A percentile compares a stretch with the other conserved stretches of the same genome.
These are phyloP conservation scores for Metarhizium guizhouense DNA, from an alignment of 2,329 filamentous ascomycete species.

Conservation along the genomic window DNA sequence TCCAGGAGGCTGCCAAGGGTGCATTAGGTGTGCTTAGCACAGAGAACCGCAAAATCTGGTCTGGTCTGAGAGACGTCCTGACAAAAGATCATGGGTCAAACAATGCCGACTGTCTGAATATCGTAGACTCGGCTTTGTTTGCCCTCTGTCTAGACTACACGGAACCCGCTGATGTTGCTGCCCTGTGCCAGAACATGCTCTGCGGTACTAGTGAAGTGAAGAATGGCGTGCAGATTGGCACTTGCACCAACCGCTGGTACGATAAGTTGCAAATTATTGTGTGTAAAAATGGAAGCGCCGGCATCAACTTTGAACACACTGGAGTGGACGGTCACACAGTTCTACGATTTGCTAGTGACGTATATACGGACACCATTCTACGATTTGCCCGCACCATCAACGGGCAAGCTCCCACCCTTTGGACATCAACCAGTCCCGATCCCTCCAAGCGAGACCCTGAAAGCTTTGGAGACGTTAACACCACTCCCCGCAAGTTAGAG, in stretches of 20 bases:
- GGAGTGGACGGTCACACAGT: conserved; percentile 97
- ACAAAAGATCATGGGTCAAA: conserved; percentile 81
- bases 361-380: conserved; percentile 96
- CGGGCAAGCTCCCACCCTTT: conserved; percentile 81
- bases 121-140: conserved; percentile 90
- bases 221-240: conserved; percentile 89
- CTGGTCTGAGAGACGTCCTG: conserved; percentile 77
- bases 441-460: conserved; percentile 84
- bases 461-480: conserved; percentile 88
- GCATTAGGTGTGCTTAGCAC: conserved; percentile 90
- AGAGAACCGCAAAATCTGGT: conserved; percentile 95
- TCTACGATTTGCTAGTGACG: conserved; percentile 86
- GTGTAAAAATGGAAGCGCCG: conserved; percentile 95
- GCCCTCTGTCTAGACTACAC: conserved; percentile 88
- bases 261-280: conserved; percentile 99
- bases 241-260: conserved; percentile 97
- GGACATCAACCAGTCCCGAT: conserved; percentile 85
- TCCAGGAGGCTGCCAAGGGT: conserved; percentile 91
- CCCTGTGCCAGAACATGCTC: conserved; percentile 97
- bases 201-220: conserved; percentile 90
- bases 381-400: conserved; percentile 94
- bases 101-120: conserved; percentile 91
- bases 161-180: conserved; percentile 69
- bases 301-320: conserved; percentile 98
- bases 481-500: conserved; percentile 89